Conservation (phyloP, 2,329 filamentous ascomycete genomes). For the Nannizziopsis barbatae region DNA sequence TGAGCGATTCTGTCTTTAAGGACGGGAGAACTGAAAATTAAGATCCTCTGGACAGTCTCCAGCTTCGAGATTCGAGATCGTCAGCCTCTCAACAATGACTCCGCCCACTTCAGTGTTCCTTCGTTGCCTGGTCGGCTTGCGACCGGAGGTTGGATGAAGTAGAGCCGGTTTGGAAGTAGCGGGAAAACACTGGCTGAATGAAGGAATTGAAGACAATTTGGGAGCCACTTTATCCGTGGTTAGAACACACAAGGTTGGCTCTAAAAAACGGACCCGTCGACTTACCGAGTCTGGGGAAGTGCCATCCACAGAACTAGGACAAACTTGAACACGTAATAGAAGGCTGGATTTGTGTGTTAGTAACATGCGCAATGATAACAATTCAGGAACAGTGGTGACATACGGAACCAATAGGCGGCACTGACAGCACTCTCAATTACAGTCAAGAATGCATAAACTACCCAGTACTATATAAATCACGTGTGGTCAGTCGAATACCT, state of each 20-base stretch:
- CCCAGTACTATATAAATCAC: conserved; percentile 48
- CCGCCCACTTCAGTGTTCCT: conserved; percentile 51
- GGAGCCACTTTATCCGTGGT: conserved; percentile 56
- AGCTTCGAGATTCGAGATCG: background rate
- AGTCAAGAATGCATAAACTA: conserved; percentile 54
- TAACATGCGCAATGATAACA: conserved; percentile 18
- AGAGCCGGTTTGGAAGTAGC: conserved; percentile 71
- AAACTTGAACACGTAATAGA: conserved; percentile 99
- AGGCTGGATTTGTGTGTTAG: conserved; percentile 42
- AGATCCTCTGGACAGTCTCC: background rate
- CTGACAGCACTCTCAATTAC: conserved; percentile 56
- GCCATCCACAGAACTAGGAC: conserved; percentile 94
- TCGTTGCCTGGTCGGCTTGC: conserved; percentile 62
- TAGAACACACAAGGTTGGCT: conserved; percentile 5
- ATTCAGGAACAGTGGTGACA: conserved; percentile 18
- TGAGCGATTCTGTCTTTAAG: background rate
- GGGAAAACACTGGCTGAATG: conserved; percentile 78
- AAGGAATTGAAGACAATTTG: conserved; percentile 95
- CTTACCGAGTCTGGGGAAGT: conserved; percentile 85
- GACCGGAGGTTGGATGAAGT: conserved; percentile 79
- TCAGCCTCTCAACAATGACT: background rate
- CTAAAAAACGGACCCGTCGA: conserved; percentile 17
- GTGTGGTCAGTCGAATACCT: conserved; percentile 14
- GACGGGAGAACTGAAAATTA: background rate
- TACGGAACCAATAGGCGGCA: conserved; percentile 59